Base-by-base conservation (phyloP, 179 eudicot genomes). In the Gypsophila paniculata region DNA sequence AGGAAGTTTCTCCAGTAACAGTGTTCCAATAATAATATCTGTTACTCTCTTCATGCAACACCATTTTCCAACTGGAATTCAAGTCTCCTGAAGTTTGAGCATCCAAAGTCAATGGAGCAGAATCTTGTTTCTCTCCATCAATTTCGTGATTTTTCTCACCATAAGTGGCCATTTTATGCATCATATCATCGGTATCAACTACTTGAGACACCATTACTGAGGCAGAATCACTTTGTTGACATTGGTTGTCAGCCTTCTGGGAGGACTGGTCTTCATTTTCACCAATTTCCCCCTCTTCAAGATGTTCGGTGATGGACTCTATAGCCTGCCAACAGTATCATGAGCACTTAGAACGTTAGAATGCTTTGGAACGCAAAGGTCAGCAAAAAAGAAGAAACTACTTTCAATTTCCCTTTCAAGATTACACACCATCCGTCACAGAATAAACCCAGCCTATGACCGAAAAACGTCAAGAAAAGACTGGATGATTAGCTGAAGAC, bases 21-120 rank as follows among this genome's bases (percentile, higher is more conserved):
- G 84, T 86, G 77, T 94, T 94, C 99, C 99, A 94, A 72, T 88
- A 91, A 72, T 94, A 94, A 79, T 90, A 87, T 54, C 79, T 88
- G 74, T 86, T 84, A 72, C 91, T 94, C 81, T 94, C 97, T 85
- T 94, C 96, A 82, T 94, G 97, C 69, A 91, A 61, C 68, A 94
- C 99, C 85, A 94, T 79, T 82, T 87, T 91, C 99, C 99, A 94
- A 76, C 85, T 78, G 42, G 84, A 81, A 75, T 46, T 77, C 52
- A 57, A 78, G 54, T 78, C 85, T 61, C 61, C 88, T 34, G 65
- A 66, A 68, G 68, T 53, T 58, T 76, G 85, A 3, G 65, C 21
- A 77, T 83, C 89, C 66, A 82, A 74, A 69, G 85, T 68, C 49
- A 60, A 79, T 34, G 78, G 65, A 68, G 34, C 76, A 71, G 84